Base-by-base conservation (phyloP, 768 basidiomycete species). In the Tylopilus sp. region DNA sequence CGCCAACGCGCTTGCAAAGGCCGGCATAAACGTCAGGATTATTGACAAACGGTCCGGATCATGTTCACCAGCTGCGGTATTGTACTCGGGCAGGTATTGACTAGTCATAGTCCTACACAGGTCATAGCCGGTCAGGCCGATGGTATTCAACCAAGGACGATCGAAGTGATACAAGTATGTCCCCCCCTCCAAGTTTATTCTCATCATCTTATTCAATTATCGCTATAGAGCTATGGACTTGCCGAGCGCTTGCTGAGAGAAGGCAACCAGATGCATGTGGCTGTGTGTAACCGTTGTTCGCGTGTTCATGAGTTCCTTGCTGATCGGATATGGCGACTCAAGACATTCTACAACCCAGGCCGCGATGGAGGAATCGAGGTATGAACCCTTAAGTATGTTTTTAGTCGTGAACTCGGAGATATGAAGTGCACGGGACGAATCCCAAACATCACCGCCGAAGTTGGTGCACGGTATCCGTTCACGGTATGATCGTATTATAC, bases 261-360 rank as follows among this genome's bases (percentile, higher is more conserved):
- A 58, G 86, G 80, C 6, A 82, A 80, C 51, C 84, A 86, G 44
- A 75, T 91, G 75, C 80, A 87, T 53, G 76, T 80, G 68, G 80
- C 80, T 47, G 88, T 88, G 64, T 52, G 80, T 71, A 3, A 35
- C n/a, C n/a, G n/a, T 15, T 4, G 18, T 38, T 40, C 1, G 1
- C 8, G 40, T 15, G n/a, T 1, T 11, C 20, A 8, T 3, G n/a
- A n/a, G 6, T 6, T 2, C 18, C 12, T 30, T 11, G 17, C 8
- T 46, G 33, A 44, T 20, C 7, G 12, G n/a, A 3, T 3, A 18
- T n/a, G 20, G 36, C 5, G 28, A 20, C 3, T 46, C 4, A 42
- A 90, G 88, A 81, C 86, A 8, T 88, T 89, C 64, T 90, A 89
- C 60, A 84, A 87, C 55, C 87, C 88, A 3, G 72, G 74, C 18